phyloP scores from a whole-genome alignment of 2,329 filamentous ascomycete genomes.

The Alternaria ethzedia region DNA sequence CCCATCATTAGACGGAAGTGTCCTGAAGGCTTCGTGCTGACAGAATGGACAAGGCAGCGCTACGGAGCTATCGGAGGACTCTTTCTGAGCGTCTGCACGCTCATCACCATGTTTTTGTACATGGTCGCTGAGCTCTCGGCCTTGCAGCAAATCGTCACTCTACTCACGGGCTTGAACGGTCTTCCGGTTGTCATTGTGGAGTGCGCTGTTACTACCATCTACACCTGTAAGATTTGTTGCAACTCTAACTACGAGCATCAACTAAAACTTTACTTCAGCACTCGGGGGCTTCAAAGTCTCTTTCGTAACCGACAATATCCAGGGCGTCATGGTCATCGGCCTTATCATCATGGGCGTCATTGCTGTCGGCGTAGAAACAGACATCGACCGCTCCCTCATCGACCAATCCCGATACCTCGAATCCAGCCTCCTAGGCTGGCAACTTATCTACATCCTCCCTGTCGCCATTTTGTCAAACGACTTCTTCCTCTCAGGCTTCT shows the following conservation, averaged over 20 bases:
- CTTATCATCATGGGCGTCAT: slow-evolving; percentile 79
- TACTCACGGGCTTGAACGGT: slow-evolving; percentile 75
- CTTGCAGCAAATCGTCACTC: slow-evolving; percentile 77
- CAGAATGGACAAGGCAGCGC: slow-evolving; percentile 81
- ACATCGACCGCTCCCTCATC: slow-evolving; percentile 73
- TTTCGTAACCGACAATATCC: slow-evolving; percentile 82
- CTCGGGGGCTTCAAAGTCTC: slow-evolving; percentile 84
- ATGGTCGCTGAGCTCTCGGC: slow-evolving; percentile 86
- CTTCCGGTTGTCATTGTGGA: slow-evolving; percentile 80
- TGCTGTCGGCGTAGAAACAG: slow-evolving; percentile 75
- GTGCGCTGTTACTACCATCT: slow-evolving; percentile 78
- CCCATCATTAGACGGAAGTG: slow-evolving; percentile 81
- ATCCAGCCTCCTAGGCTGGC: slow-evolving; percentile 77
- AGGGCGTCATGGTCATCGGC: slow-evolving; percentile 77
- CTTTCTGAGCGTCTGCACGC: slow-evolving; percentile 77
- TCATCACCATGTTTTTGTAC: slow-evolving; percentile 84
- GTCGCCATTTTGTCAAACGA: slow-evolving; percentile 83
- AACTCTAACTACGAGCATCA: no score
- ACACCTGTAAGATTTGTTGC: slow-evolving; percentile 67
- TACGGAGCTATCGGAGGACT: slow-evolving; percentile 73
- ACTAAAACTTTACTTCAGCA: slow-evolving; percentile 53
- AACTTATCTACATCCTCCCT: slow-evolving; percentile 83
- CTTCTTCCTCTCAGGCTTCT: slow-evolving; percentile 85
- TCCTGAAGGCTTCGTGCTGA: slow-evolving; percentile 83
- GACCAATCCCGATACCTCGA: slow-evolving; percentile 73